phyloP scores from a whole-genome alignment of 1,284 basidiomycete genomes.

The Naganishia albida region DNA sequence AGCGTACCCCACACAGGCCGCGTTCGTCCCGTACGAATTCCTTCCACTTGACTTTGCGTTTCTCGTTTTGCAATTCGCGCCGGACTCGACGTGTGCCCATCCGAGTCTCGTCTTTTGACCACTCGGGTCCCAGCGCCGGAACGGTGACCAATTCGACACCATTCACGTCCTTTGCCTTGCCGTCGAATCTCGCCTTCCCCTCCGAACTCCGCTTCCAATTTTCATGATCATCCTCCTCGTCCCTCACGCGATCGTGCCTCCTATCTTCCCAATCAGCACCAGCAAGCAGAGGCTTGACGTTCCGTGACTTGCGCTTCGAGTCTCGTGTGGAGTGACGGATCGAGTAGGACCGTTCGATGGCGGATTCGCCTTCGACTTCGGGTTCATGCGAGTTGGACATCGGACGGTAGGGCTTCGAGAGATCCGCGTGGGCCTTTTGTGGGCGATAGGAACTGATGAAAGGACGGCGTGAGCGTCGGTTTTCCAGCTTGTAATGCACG shows the following conservation, averaged over 20 bases:
- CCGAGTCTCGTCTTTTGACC: slow-evolving; percentile 72
- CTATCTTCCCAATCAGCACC: slow-evolving; percentile 22
- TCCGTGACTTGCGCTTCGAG: background rate
- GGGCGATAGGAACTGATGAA: slow-evolving; percentile 11
- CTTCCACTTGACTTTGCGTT: slow-evolving; percentile 62
- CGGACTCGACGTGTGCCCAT: slow-evolving; percentile 69
- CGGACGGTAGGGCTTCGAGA: slow-evolving; percentile 31
- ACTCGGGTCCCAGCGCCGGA: slow-evolving; percentile 81
- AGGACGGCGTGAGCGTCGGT: slow-evolving; percentile 19
- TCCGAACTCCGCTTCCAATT: slow-evolving; percentile 40
- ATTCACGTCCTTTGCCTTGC: slow-evolving; percentile 25
- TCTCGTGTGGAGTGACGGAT: slow-evolving; percentile 7
- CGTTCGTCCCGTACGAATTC: slow-evolving; percentile 71
- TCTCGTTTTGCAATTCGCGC: slow-evolving; percentile 52
- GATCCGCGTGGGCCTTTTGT: slow-evolving; percentile 23
- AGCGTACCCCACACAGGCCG: slow-evolving; percentile 69
- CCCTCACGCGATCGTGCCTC: slow-evolving; percentile 13
- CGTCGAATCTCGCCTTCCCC: slow-evolving; percentile 17
- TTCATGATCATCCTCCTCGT: slow-evolving; percentile 3
- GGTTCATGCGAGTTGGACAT: background rate
- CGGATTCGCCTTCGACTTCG: slow-evolving; percentile 8
- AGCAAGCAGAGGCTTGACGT: slow-evolving; percentile 12
- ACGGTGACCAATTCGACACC: slow-evolving; percentile 79
- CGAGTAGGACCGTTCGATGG: slow-evolving; percentile 28
- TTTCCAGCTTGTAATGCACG: slow-evolving; percentile 29